Evolutionary conservation across 345 rosid genomes (phyloP).

Genomic region (Murraya paniculata): DNA sequence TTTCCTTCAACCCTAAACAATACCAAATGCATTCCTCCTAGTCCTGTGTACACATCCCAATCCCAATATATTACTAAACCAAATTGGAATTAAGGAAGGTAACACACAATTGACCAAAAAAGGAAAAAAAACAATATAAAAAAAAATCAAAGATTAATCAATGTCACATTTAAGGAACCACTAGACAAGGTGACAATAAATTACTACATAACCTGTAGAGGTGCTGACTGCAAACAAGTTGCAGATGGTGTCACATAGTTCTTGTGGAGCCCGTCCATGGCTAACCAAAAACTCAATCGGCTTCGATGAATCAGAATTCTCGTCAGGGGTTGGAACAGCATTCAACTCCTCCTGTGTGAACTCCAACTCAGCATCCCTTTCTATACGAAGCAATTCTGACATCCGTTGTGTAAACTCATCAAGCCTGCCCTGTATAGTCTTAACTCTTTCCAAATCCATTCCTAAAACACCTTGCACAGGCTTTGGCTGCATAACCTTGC

Average conservation of each 20-base stretch:
- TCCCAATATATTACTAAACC: conserved; percentile 17
- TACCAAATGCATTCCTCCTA: conserved; percentile 95
- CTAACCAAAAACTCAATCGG: conserved; percentile 95
- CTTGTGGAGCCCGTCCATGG: conserved; percentile 91
- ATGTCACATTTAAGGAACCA: not conserved
- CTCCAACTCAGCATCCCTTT: conserved; percentile 92
- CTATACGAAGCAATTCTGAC: conserved; percentile 85
- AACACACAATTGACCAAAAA: not conserved
- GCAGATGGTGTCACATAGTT: conserved; percentile 96
- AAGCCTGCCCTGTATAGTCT: conserved; percentile 71
- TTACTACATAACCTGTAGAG: conserved; percentile 57
- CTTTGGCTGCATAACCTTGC: conserved; percentile 64
- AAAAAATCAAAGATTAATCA: conserved; percentile 5
- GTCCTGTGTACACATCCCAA: conserved; percentile 45
- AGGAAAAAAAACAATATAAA: not conserved
- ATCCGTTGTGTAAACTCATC: conserved; percentile 61
- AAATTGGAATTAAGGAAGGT: not conserved
- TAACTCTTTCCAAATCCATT: conserved; percentile 70
- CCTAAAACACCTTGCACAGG: conserved; percentile 76
- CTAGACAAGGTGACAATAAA: conserved; percentile 11
- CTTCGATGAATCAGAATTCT: conserved; percentile 56
- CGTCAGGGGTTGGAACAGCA: conserved; percentile 83
- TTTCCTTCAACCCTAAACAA: conserved; percentile 79
- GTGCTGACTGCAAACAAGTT: conserved; percentile 83
- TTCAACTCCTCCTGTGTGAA: conserved; percentile 90